Base-by-base conservation (phyloP, 1,284 basidiomycete species). In the Ganoderma meredithae region DNA sequence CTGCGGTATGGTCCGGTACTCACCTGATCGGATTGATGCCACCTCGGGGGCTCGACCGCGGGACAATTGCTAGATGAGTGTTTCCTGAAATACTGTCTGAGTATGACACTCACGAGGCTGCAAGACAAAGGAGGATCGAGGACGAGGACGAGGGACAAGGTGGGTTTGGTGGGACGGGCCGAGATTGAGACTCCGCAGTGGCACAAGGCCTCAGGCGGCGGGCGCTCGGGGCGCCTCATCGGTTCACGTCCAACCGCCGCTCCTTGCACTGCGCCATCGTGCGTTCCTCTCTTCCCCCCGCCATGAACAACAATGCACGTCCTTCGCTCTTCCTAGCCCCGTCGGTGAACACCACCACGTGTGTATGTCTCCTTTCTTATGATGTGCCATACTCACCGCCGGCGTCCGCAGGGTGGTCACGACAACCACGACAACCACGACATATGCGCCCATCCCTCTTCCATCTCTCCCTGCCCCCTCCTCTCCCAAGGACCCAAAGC, bases 351-450 rank as follows among this genome's bases (percentile, higher is more conserved):
- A 93, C 91, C 15, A 93, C 91, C 60, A 91, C 86, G 91, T 93
- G 81, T 62, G 88, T 69, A 25, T 83, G 64, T 69, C 44, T 53
- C 49, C 12, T 13, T 39, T 25, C 3, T 64, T 64, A 33, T 44
- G 59, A 62, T 3, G 67, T 64, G 61, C 25, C 64, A 69, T 71
- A 78, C 72, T 77, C 75, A 79, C 72, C 77, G 76, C 72, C 60
- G 69, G 70, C 65, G 75, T 71, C 36, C 68, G 47, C 76, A 96
- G 94, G 72, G 93, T 93, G 79, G 92, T 90, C 78, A 96, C 90
- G 70, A 95, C 90, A 62, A 96, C 91, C 25, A 95, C 89, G 8
- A 95, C 92, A 6, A 94, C 92, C 1, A 95, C 93, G 1, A 89
- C 90, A 25, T 94, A 95, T 81, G 90, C 92, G 69, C 94, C 94